A percentile compares a stretch with the other conserved stretches of the same genome.
Evolutionary conservation across 2,329 filamentous ascomycete species (phyloP).

Genomic region (Arachnomyces sp.): DNA sequence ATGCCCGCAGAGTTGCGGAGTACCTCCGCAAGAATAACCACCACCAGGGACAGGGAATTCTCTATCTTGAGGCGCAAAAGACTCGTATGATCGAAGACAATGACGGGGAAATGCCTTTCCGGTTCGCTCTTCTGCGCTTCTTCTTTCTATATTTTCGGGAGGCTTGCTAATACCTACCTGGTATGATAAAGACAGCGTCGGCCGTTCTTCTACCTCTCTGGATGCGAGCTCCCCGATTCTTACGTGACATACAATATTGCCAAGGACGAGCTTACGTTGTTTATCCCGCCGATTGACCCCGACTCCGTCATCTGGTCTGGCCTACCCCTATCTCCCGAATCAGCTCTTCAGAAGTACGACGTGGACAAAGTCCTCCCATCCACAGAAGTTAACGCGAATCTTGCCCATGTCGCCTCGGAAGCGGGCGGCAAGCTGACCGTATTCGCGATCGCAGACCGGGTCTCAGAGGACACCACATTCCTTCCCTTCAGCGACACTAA

Average conservation of each 20-base stretch:
- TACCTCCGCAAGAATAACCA: conserved; percentile 60
- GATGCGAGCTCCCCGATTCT: conserved; percentile 73
- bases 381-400: conserved; percentile 66
- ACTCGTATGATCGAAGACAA: conserved; percentile 81
- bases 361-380: conserved; percentile 70
- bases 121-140: conserved; percentile 42
- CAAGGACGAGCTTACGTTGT: conserved; percentile 68
- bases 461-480: conserved; percentile 65
- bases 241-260: conserved; percentile 74
- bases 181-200: conserved; percentile 64
- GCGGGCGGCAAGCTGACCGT: conserved; percentile 45
- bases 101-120: conserved; percentile 73
- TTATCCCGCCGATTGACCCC: conserved; percentile 81
- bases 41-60: conserved; percentile 57
- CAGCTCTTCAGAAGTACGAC: conserved; percentile 71
- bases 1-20: conserved; percentile 75
- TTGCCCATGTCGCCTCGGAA: conserved; percentile 43
- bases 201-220: conserved; percentile 91
- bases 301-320: conserved; percentile 91
- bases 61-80: conserved; percentile 83
- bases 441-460: conserved; percentile 71
- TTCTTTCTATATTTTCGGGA: conserved; percentile 1
- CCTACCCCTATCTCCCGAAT: conserved; percentile 66
- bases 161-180: background rate
- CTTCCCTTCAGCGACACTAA: conserved; percentile 62